Evolutionary conservation across 179 eudicot species (phyloP), one percentile per base, ranked within the genome.

Genomic region (Beta macrorhiza): DNA sequence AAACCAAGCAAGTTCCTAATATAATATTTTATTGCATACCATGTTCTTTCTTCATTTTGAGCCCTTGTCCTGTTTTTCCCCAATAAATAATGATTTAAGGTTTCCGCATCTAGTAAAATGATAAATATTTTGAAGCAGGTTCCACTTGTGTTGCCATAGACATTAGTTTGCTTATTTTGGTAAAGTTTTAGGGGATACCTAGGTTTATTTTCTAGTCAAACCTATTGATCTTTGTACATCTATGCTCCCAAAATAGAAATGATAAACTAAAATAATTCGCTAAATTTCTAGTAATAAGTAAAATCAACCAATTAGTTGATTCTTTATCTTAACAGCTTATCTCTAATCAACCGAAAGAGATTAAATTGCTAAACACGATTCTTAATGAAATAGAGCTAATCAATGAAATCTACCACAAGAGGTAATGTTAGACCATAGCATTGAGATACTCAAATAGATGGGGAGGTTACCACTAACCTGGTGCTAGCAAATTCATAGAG

Each of bases 401-500:
- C 37, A 12, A 78, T 17, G 55, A 55, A 78, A 78, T 78, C 75
- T 78, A 58, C 4, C 6, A 71, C 45, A 59, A 51, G 44, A 61
- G 42, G 17, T 56, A 47, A 56, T 20, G 47, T 19, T 53, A 78
- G 81, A 80, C 77, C 69, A 49, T 42, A 56, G 22, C 61, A 63
- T 76, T 49, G 82, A 59, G 80, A 80, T 52, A 53, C 59, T 57
- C 81, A 79, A 79, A 56, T 71, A 64, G 55, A 14, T 42, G n/a
- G 51, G 51, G 52, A 81, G 67, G 63, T 72, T 53, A 29, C 79
- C 58, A 79, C 76, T 74, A 45, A 84, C 87, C 87, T 84, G 78
- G 79, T 67, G 79, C 74, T 84, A 20, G 82, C 80, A 81, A 59
- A 84, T 5, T 84, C 87, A 81, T 84, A 84, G 77, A 81, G 84